phyloP scores from a whole-genome alignment of 148 eudicot species.

The Vaccinium macrocarpon region DNA sequence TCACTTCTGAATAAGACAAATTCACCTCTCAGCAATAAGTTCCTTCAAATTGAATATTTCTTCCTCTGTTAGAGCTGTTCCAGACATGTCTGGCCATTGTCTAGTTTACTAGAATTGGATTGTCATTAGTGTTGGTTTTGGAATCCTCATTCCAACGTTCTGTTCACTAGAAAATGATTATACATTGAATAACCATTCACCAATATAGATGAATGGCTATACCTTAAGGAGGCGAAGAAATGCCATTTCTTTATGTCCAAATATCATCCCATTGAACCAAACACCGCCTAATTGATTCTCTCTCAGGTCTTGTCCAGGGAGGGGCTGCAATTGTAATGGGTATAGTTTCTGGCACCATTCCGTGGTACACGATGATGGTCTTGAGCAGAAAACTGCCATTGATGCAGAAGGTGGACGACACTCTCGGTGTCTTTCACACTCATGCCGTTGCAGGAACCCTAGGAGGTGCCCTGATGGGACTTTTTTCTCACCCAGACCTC shows the following conservation, averaged over 20 bases:
- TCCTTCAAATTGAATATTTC: background rate
- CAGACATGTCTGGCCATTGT: background rate
- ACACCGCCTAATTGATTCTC: background rate
- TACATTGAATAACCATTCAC: background rate
- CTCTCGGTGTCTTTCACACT: conserved; percentile 30
- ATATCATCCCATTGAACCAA: background rate
- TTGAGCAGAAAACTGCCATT: conserved; percentile 18
- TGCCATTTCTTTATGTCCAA: background rate
- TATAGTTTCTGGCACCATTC: conserved; percentile 21
- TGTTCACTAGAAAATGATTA: background rate
- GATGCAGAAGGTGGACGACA: conserved; percentile 22
- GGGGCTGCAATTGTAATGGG: conserved; percentile 31
- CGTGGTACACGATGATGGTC: conserved; percentile 31
- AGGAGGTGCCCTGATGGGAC: conserved; percentile 25
- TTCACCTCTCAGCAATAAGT: background rate
- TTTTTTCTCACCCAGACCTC: conserved; percentile 25
- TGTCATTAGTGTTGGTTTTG: background rate
- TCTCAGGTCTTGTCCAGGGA: conserved; percentile 21
- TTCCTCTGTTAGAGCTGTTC: background rate
- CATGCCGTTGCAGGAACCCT: conserved; percentile 26
- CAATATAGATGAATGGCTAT: background rate
- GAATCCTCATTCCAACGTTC: background rate
- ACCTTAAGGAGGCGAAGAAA: background rate
- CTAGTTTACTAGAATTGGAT: background rate
- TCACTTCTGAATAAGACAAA: too few relatives aligned